These are phyloP conservation scores for Pyrenula aspistea DNA, from an alignment of 495 filamentous ascomycete genomes.

Conservation along the genomic window DNA sequence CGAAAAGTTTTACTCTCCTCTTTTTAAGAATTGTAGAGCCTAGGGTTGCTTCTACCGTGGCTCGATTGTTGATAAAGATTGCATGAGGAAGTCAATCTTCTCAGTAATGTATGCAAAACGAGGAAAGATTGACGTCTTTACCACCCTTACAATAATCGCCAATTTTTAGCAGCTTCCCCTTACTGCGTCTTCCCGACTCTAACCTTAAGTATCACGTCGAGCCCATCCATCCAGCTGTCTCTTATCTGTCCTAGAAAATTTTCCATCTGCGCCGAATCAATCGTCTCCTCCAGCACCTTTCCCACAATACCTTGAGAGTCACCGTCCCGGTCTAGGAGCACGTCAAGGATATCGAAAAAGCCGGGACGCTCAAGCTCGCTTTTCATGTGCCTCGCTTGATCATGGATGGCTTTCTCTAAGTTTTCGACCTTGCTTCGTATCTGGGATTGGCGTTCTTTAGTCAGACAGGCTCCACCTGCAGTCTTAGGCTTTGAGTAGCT, in stretches of 20 bases:
- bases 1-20: no score
- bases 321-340: neutral
- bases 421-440: neutral
- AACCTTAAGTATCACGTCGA: slow-evolving; percentile 25
- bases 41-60: no score
- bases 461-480: neutral
- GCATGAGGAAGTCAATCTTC: no score
- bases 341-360: neutral
- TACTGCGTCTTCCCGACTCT: slow-evolving; percentile 1
- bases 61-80: no score
- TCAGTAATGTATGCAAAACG: no score
- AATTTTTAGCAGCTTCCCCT: neutral
- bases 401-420: neutral
- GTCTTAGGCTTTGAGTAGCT: neutral
- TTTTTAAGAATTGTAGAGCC: no score
- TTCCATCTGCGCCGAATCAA: slow-evolving; percentile 25
- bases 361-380: neutral
- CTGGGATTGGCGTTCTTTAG: neutral
- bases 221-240: slow-evolving; percentile 35
- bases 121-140: no score
- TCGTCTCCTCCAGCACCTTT: slow-evolving; percentile 17
- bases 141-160: no score
- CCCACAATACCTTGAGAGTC: slow-evolving; percentile 4
- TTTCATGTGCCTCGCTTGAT: neutral
- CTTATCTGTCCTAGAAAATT: slow-evolving; percentile 30